Evolutionary conservation across 2,329 filamentous ascomycete genomes (phyloP).

Genomic region (Erysiphe pulchra): DNA sequence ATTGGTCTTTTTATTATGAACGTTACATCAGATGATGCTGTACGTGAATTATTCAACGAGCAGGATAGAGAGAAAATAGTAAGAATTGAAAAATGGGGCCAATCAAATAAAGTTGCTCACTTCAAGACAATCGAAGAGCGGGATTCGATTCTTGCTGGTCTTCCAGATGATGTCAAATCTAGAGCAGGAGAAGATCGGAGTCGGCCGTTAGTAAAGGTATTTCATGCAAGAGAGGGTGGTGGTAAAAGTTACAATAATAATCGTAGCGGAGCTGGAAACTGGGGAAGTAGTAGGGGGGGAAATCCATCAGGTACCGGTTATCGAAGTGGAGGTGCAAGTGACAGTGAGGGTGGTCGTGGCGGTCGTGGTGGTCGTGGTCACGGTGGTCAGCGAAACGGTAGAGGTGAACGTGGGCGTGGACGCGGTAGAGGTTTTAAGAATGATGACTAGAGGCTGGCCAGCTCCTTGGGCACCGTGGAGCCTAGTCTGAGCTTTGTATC

Average conservation of each 20-base stretch:
- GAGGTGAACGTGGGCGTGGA: constrained; percentile 28
- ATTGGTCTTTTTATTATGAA: constrained; percentile 80
- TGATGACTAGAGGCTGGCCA: constrained; percentile 7
- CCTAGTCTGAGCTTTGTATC: background rate
- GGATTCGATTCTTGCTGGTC: constrained; percentile 47
- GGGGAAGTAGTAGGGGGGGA: constrained; percentile 40
- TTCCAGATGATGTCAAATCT: constrained; percentile 54
- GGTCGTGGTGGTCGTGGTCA: constrained; percentile 29
- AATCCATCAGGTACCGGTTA: constrained; percentile 42
- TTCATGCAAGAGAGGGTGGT: constrained; percentile 48
- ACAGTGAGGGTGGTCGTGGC: constrained; percentile 43
- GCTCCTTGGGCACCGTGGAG: too few species aligned
- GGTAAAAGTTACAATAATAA: constrained; percentile 23
- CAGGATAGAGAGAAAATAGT: constrained; percentile 64
- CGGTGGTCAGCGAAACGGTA: constrained; percentile 27
- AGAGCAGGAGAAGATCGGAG: constrained; percentile 42
- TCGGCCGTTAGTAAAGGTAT: constrained; percentile 62
- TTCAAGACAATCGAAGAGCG: constrained; percentile 63
- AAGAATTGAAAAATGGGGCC: constrained; percentile 53
- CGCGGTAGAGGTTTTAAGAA: constrained; percentile 29
- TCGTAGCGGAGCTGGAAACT: constrained; percentile 40
- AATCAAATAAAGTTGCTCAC: constrained; percentile 61
- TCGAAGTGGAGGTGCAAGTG: constrained; percentile 60
- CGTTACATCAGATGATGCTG: constrained; percentile 58
- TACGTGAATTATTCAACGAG: constrained; percentile 55